Evolutionary conservation across 176 grass and related monocot species (phyloP).

Genomic region (Microstegium vimineum): DNA sequence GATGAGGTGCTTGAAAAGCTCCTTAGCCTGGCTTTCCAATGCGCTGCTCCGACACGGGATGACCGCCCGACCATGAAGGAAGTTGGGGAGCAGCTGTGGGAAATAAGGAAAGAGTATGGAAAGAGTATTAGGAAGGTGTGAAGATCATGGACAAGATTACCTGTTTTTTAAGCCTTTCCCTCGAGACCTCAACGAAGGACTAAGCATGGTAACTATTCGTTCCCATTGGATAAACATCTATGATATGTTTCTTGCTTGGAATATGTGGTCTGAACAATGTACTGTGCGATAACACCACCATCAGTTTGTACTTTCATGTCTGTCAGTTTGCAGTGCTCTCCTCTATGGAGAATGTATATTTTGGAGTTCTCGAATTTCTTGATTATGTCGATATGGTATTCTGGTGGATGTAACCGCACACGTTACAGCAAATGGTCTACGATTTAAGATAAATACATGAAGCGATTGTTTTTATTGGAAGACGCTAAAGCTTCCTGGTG

Average conservation of each 20-base stretch:
- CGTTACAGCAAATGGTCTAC: too few relatives aligned
- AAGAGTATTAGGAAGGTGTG: conserved; percentile 38
- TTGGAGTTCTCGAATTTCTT: neutral
- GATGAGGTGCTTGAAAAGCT: conserved; percentile 60
- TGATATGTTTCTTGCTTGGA: conserved; percentile 13
- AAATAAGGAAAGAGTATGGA: conserved; percentile 71
- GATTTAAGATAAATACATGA: too few relatives aligned
- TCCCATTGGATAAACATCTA: neutral
- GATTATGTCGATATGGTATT: too few relatives aligned
- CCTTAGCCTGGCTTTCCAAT: conserved; percentile 75
- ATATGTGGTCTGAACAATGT: conserved; percentile 9
- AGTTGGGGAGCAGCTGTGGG: conserved; percentile 93
- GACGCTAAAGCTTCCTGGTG: too few relatives aligned
- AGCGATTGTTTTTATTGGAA: too few relatives aligned
- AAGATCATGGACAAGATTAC: neutral
- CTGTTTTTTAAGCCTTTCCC: neutral
- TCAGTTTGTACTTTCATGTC: neutral
- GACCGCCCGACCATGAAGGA: conserved; percentile 88
- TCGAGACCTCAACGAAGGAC: neutral
- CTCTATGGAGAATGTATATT: neutral
- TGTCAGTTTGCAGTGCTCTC: neutral
- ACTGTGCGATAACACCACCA: neutral
- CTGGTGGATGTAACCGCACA: too few relatives aligned
- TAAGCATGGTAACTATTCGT: neutral
- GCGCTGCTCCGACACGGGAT: conserved; percentile 66